phyloP scores from a whole-genome alignment of 176 grass and related monocot genomes.

The Oryza glumipatula region DNA sequence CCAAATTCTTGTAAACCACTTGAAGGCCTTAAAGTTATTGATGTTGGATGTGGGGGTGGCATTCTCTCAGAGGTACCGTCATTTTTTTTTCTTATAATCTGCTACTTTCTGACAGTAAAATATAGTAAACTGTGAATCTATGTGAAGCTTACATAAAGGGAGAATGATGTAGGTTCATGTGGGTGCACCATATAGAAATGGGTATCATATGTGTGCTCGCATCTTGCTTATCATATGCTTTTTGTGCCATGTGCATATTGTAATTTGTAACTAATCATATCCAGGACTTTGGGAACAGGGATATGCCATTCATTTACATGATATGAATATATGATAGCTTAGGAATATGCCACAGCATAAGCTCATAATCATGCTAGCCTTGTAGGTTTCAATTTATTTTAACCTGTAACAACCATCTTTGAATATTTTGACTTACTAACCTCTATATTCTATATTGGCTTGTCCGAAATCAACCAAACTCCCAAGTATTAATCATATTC shows the following conservation, averaged over 20 bases:
- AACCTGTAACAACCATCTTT: conserved; percentile 11
- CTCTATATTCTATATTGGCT: conserved; percentile 20
- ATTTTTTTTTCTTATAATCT: conserved; percentile 21
- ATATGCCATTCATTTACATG: neutral
- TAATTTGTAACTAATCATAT: neutral
- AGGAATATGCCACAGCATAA: neutral
- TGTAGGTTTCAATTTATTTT: conserved; percentile 14
- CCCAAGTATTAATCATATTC: neutral
- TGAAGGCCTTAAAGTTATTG: conserved; percentile 88
- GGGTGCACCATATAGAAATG: neutral
- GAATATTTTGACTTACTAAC: conserved; percentile 7
- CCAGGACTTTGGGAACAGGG: neutral
- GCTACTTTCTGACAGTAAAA: neutral
- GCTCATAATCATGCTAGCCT: neutral
- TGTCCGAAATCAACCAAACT: conserved; percentile 1
- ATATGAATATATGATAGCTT: neutral
- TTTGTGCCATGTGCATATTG: neutral
- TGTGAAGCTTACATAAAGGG: neutral
- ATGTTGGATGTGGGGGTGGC: conserved; percentile 98
- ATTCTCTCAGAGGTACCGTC: conserved; percentile 84
- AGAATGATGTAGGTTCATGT: neutral
- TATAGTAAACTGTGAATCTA: neutral
- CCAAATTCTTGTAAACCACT: conserved; percentile 79
- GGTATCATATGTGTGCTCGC: conserved; percentile 13
- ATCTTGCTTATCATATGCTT: conserved; percentile 17